A percentile compares a stretch with the other conserved stretches of the same genome.
Conservation (phyloP, 768 basidiomycete genomes). For the Lactarius indigo region DNA sequence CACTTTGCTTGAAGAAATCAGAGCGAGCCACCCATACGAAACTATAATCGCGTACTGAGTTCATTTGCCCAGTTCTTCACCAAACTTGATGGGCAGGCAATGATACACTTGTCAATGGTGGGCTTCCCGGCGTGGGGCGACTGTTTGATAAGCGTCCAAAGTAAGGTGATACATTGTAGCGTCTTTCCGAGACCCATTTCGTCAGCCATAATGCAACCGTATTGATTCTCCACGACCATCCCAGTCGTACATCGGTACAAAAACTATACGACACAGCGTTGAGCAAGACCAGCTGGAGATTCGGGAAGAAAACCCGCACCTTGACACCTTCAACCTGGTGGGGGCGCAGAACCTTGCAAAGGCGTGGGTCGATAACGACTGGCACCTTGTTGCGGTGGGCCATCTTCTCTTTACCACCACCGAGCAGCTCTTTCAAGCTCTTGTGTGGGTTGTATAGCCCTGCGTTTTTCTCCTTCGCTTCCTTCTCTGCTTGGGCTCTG, state of each 20-base stretch:
- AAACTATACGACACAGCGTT: conserved; percentile 54
- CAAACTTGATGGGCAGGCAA: conserved; percentile 93
- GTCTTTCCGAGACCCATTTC: conserved; percentile 99
- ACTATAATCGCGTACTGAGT: conserved; percentile 52
- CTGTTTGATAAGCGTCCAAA: conserved; percentile 96
- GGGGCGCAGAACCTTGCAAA: conserved; percentile 85
- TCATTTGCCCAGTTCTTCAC: conserved; percentile 99
- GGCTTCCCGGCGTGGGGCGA: conserved; percentile 84
- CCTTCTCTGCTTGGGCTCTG: conserved; percentile 57
- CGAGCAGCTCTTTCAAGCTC: conserved; percentile 75
- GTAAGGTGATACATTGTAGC: conserved; percentile 89
- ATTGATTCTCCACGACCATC: conserved; percentile 86
- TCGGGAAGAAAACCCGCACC: conserved; percentile 42
- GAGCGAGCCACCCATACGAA: conserved; percentile 5
- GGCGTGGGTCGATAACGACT: conserved; percentile 90
- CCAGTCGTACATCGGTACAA: conserved; percentile 94
- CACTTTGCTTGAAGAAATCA: conserved; percentile 71
- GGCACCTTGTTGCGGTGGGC: conserved; percentile 74
- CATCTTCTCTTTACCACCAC: conserved; percentile 67
- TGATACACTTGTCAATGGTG: conserved; percentile 95
- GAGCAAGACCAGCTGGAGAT: conserved; percentile 8
- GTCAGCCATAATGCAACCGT: conserved; percentile 98
- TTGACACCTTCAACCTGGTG: conserved; percentile 99
- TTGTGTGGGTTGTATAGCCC: conserved; percentile 90
- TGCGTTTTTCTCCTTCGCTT: conserved; percentile 63